Base-by-base conservation (phyloP, 2,329 filamentous ascomycete genomes). In the Myotisia sp. region DNA sequence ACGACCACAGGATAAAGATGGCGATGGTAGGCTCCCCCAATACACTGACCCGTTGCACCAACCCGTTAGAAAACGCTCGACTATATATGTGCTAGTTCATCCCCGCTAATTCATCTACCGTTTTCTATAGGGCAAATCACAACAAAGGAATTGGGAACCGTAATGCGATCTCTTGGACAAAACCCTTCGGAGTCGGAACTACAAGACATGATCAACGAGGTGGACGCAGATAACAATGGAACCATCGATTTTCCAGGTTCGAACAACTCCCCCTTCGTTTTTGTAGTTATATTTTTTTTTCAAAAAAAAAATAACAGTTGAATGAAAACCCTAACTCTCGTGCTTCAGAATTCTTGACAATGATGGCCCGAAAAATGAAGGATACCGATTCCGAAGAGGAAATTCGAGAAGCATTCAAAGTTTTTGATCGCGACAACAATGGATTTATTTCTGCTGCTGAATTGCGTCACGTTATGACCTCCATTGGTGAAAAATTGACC, bases 281-380 rank as follows among this genome's bases (percentile, higher is more conserved):
- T 18, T 24, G n/a, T 7, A 7, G 14, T n/a, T n/a, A n/a, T n/a
- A n/a, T n/a, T n/a, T n/a, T n/a, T n/a, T n/a, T n/a, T n/a, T 24
- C 10, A 7, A 24, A 24, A 24, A 24, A n/a, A 14, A 13, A 6
- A 6, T 14, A 28, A 8, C 26, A 14, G 20, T 6, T 24, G n/a
- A 16, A 5, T 10, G 6, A 8, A 29, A 16, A 24, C 24, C 23
- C 20, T 23, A 8, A 18, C 29, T 28, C 12, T 31, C 7, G 21
- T 16, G 26, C n/a, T 24, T 28, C 53, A 87, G 82, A 90, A 56
- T 90, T 90, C 63, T 68, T 90, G 42, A 90, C 82, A 44, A 90
- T 90, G 82, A 90, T 90, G 82, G 82, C 82, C 40, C 75, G 82
- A 54, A 90, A 90, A 67, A 90, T 90, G 82, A 87, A 87, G 70